Percentiles rank a stretch among this genome's conserved stretches.
These are phyloP conservation scores for Pyronema domesticum DNA, from an alignment of 495 filamentous ascomycete species.

Conservation along the genomic window DNA sequence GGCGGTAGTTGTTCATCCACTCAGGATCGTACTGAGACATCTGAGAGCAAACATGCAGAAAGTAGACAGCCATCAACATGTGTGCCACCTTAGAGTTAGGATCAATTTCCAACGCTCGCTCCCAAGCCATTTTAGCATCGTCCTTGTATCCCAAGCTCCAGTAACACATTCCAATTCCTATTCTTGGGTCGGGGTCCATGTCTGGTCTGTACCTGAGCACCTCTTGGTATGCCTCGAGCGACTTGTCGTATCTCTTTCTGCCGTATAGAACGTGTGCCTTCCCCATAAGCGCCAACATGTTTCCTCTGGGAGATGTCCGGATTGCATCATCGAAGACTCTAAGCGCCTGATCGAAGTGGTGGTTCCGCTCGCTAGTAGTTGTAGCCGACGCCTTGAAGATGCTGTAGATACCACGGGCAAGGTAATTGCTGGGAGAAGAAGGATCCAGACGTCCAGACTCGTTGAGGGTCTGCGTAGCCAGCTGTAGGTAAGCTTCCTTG, in stretches of 20 bases:
- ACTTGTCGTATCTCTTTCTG: constrained; percentile 62
- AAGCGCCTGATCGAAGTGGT: constrained; percentile 59
- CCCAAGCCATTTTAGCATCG: constrained; percentile 77
- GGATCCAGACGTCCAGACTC: constrained; percentile 90
- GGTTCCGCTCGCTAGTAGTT: constrained; percentile 50
- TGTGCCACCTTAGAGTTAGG: constrained; percentile 80
- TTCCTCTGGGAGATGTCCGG: constrained; percentile 60
- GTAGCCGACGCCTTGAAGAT: constrained; percentile 70
- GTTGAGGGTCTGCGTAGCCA: constrained; percentile 78
- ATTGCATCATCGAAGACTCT: constrained; percentile 90
- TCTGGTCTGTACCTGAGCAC: constrained; percentile 68
- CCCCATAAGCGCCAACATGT: constrained; percentile 78
- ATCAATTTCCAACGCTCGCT: constrained; percentile 66
- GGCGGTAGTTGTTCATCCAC: constrained; percentile 68
- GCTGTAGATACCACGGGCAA: constrained; percentile 80
- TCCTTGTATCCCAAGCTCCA: constrained; percentile 92
- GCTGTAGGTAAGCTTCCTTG: constrained; percentile 81
- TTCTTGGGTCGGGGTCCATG: constrained; percentile 83
- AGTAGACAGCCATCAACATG: constrained; percentile 72
- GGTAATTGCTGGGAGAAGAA: constrained; percentile 65
- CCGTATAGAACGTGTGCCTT: constrained; percentile 71
- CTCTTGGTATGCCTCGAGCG: constrained; percentile 69
- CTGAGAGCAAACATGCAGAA: constrained; percentile 62
- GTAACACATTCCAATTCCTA: constrained; percentile 86
- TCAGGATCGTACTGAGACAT: constrained; percentile 38